These are phyloP conservation scores for Fraxinus greggii DNA, from an alignment of 305 asterid species.

Conservation along the genomic window DNA sequence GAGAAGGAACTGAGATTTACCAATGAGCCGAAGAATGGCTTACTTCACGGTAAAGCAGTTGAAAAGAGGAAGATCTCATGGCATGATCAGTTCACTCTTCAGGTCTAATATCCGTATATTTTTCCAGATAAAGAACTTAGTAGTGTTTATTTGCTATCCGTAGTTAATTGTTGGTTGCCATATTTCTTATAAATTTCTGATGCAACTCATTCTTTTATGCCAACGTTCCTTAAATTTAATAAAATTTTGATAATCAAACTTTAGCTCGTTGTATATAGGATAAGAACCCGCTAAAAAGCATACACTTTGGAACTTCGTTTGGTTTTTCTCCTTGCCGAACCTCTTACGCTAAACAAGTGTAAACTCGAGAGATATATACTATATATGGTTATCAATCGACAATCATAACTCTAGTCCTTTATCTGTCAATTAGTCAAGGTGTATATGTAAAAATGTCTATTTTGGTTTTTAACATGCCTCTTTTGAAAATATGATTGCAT, in stretches of 20 bases:
- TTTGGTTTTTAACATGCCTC: not conserved
- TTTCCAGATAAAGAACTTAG: conserved; percentile 2
- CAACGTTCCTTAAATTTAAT: not conserved
- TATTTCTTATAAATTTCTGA: not conserved
- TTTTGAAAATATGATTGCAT: not conserved
- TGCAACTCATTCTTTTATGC: not conserved
- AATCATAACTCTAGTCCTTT: not conserved
- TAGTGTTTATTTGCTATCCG: not conserved
- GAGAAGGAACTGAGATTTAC: conserved; percentile 10
- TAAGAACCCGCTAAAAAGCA: not conserved
- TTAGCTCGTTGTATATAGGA: not conserved
- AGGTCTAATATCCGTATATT: conserved; percentile 22
- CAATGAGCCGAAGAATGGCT: not conserved
- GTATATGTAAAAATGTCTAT: not conserved
- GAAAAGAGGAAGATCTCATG: conserved; percentile 35
- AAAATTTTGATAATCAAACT: not conserved
- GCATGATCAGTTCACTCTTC: conserved; percentile 38
- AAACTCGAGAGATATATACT: not conserved
- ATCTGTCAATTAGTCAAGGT: not conserved
- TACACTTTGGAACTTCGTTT: not conserved
- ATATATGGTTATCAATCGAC: not conserved
- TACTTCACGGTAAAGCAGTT: conserved; percentile 18
- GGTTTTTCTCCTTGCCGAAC: not conserved
- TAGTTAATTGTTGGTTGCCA: not conserved
- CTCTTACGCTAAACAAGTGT: not conserved